Evolutionary conservation across 768 basidiomycete species (phyloP), one percentile per base, ranked within the genome.

Genomic region (Auriscalpium vulgare): DNA sequence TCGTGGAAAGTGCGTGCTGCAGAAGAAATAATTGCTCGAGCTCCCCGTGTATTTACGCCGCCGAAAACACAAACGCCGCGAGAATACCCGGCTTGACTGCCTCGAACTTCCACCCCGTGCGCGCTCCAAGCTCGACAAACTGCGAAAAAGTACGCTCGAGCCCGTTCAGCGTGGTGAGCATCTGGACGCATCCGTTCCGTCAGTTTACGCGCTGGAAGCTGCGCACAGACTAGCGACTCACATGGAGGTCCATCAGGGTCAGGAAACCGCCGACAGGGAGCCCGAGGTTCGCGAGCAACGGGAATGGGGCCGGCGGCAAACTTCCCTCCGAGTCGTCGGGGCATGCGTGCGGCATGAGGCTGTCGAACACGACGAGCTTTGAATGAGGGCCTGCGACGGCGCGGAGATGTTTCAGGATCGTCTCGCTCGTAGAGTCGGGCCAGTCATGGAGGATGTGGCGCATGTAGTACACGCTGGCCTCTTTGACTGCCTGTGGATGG

Each of bases 81-180:
- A 43, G 21, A 14, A 16, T 17, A 19, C 38, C 38, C 6, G 37
- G 48, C 37, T 50, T 55, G 21, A 63, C 59, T 29, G 29, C 29
- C 29, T 29, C 29, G 29, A 29, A 29, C 29, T 29, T 29, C 29
- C 29, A 29, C 4, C 29, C 29, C 5, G 29, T 29, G 29, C 29
- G 29, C 29, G 29, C 29, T 5, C 29, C 29, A 3, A 72, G 62
- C 16, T 60, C 59, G 5, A 60, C 16, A 37, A 67, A 66, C n/a
- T 66, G 57, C 7, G 54, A 57, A n/a, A 66, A 50, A 3, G 68
- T 72, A 44, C 69, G 65, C 50, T 71, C 71, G 53, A 65, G 29
- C 29, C 29, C 29, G 29, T 29, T 29, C 29, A 29, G 4, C 29
- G 29, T 29, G 29, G 29, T 29, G 56, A 9, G 65, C 69, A 46